These are phyloP conservation scores for Amanita fuliginea DNA, from an alignment of 768 basidiomycete species.

Conservation along the genomic window DNA sequence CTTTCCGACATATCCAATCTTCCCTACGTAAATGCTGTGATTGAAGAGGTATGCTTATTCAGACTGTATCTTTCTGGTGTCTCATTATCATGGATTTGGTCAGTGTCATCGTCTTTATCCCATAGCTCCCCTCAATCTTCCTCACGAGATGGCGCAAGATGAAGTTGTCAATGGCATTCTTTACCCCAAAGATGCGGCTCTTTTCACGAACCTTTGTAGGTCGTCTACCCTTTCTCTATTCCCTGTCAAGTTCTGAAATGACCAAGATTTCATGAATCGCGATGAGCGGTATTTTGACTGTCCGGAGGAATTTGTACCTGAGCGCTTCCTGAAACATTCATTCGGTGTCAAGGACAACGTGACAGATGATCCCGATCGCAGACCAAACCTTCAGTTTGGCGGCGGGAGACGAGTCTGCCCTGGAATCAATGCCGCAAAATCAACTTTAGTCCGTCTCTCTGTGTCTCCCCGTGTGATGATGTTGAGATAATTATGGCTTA, in stretches of 20 bases:
- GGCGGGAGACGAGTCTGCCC: conserved; percentile 12
- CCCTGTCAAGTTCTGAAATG: not conserved
- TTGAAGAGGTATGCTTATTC: conserved; percentile 8
- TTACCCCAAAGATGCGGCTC: conserved; percentile 10
- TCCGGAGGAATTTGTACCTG: conserved; percentile 13
- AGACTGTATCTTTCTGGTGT: not conserved
- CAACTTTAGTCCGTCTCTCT: not conserved
- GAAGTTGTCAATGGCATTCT: conserved; percentile 1
- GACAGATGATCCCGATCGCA: conserved; percentile 6
- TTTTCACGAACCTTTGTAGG: conserved; percentile 15
- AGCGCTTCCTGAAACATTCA: conserved; percentile 11
- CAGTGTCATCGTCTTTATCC: conserved; percentile 7
- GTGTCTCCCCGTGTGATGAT: not conserved
- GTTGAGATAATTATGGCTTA: not conserved
- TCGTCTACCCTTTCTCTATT: too few relatives aligned
- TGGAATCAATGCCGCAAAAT: conserved; percentile 12
- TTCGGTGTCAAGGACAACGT: conserved; percentile 4
- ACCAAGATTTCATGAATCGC: conserved; percentile 13
- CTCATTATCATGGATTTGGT: not conserved
- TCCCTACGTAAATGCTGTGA: conserved; percentile 12
- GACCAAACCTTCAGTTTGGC: conserved; percentile 10
- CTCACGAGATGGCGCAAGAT: conserved; percentile 4
- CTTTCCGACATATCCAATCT: conserved; percentile 10
- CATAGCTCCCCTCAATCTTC: conserved; percentile 2
- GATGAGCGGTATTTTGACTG: conserved; percentile 13